phyloP scores from a whole-genome alignment of 2,329 filamentous ascomycete species.

The Hypoxylon sp. region DNA sequence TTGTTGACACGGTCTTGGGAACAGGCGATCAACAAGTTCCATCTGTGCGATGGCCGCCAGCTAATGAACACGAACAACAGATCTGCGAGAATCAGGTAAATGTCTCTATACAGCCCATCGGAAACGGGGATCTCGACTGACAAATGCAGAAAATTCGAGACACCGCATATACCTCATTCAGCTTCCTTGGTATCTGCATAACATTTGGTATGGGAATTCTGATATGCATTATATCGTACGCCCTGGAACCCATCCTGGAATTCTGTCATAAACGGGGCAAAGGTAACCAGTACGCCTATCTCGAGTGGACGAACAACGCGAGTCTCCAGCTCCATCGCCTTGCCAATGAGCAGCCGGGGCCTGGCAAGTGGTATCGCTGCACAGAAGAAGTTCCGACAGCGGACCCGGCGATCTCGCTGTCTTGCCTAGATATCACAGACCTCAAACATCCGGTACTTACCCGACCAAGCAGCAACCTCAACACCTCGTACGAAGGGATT shows the following conservation, averaged over 20 bases:
- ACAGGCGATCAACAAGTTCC: neutral
- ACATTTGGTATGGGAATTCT: conserved; percentile 5
- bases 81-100: conserved; percentile 17
- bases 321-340: conserved; percentile 17
- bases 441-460: neutral
- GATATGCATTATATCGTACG: conserved; percentile 10
- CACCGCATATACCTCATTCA: conserved; percentile 19
- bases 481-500: too few species aligned
- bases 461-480: too few species aligned
- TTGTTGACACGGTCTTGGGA: conserved; percentile 7
- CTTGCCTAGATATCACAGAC: neutral
- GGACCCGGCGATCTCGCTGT: neutral
- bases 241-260: conserved; percentile 5
- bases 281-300: conserved; percentile 3
- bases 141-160: conserved; percentile 19
- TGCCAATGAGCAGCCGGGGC: conserved; percentile 1
- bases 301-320: conserved; percentile 14
- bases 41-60: conserved; percentile 1
- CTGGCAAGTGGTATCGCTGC: neutral
- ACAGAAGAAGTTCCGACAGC: neutral
- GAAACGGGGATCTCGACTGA: conserved; percentile 15
- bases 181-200: conserved; percentile 17
- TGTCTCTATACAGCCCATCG: neutral
- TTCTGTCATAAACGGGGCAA: neutral
- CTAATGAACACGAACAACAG: conserved; percentile 9